Evolutionary conservation across 164 flowering plant species (phyloP), one percentile per base, ranked within the genome.

Genomic region (Chloranthus sessilifolius): DNA sequence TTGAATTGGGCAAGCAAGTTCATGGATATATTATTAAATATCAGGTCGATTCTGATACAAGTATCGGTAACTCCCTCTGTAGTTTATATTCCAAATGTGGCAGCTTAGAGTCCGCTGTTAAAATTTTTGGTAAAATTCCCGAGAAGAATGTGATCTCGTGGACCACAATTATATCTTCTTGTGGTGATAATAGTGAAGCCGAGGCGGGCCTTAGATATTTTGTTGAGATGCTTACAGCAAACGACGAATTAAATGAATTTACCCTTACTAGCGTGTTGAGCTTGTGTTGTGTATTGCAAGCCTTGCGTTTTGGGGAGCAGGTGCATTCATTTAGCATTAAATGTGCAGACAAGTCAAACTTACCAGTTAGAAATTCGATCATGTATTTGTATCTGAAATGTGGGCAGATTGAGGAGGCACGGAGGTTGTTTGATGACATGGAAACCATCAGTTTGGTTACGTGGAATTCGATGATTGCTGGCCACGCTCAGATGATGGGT

Each of bases 391-490:
- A 89, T 62, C 75, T 86, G 48, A 89, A 73, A 68, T 69, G 74
- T 63, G 88, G 92, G 23, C 38, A 34, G 61, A 40, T 74, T 20
- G 64, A 43, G 26, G 82, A 79, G 48, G 87, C 97, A 9, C 53
- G 60, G 50, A 71, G 67, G 50, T 39, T 83, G 64, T 78, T 83
- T 35, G 61, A 75, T 59, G 76, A 52, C 35, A 71, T 77, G 78
- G 73, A 73, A 45, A 55, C 35, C 16, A 22, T 62, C 31, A 74
- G 62, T 70, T 64, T 79, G 64, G 77, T 89, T 8, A 74, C 89
- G 25, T 86, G 92, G 95, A 89, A 86, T 62, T 72, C 88, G 0
- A 74, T 86, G 79, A 89, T 89, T 58, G 82, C 97, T 17, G 95
- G 97, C 30, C 82, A 76, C 64, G 83, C 82, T 38, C 78, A 78